phyloP scores from a whole-genome alignment of 2,329 filamentous ascomycete species.

The Purpureocillium takamizusanense region DNA sequence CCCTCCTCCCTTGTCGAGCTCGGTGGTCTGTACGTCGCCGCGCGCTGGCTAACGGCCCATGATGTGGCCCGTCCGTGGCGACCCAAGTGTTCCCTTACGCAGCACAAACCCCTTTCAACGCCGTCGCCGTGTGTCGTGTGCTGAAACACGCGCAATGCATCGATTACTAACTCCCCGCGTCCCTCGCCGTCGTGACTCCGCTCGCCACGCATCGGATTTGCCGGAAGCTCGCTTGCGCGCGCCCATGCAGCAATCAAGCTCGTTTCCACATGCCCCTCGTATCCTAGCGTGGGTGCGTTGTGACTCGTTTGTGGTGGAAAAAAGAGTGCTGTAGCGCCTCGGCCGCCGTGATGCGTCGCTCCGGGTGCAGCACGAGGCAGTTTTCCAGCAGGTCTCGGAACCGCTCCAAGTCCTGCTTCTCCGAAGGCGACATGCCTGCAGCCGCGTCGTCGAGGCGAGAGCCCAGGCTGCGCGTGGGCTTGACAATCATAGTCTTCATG shows the following conservation, averaged over 20 bases:
- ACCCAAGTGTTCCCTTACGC: no score
- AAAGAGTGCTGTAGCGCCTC: conserved; percentile 89
- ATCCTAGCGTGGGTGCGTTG: not conserved
- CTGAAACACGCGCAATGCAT: no score
- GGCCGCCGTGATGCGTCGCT: conserved; percentile 78
- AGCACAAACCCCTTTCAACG: no score
- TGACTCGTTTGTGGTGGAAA: conserved; percentile 40
- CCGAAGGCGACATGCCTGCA: conserved; percentile 62
- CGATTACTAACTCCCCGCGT: no score
- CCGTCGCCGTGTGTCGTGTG: no score
- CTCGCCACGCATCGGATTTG: no score
- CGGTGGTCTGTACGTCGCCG: no score
- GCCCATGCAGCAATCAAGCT: not conserved
- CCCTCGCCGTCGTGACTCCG: no score
- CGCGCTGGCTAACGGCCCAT: no score
- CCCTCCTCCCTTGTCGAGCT: no score
- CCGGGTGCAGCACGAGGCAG: conserved; percentile 82
- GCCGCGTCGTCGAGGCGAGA: conserved; percentile 68
- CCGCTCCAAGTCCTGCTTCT: conserved; percentile 67
- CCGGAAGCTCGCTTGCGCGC: no score
- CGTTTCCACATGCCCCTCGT: conserved; percentile 1
- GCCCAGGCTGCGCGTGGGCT: conserved; percentile 74
- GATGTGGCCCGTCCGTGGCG: no score
- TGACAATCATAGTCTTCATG: conserved; percentile 58
- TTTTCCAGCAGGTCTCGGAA: conserved; percentile 85